Percentiles rank a stretch among this genome's conserved stretches.
These are phyloP conservation scores for Colletotrichum sp. DNA, from an alignment of 2,329 filamentous ascomycete species.

Conservation along the genomic window DNA sequence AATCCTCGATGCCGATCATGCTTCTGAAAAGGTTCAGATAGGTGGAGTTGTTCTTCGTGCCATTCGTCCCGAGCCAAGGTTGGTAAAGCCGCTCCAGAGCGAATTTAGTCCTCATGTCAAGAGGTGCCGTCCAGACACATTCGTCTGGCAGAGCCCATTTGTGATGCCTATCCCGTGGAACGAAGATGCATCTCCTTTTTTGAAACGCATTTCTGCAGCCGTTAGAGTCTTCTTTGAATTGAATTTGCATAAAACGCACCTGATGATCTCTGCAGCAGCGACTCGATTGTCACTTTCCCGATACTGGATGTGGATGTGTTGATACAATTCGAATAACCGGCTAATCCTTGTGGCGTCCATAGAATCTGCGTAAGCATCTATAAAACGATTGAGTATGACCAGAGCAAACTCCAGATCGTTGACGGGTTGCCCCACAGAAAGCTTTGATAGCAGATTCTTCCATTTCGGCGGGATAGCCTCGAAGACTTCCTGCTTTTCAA, in stretches of 20 bases:
- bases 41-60: background rate
- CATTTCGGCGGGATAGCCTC: background rate
- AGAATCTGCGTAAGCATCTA: background rate
- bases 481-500: background rate
- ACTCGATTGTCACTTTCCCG: background rate
- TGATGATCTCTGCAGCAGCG: background rate
- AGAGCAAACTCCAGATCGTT: conserved; percentile 1
- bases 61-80: background rate
- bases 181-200: background rate
- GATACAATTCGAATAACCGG: background rate
- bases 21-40: background rate
- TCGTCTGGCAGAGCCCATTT: background rate
- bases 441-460: background rate
- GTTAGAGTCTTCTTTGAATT: background rate
- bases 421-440: background rate
- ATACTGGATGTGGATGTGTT: background rate
- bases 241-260: background rate
- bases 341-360: background rate
- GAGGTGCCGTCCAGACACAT: background rate
- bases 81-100: conserved; percentile 4
- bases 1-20: background rate
- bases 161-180: background rate
- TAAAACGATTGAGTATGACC: background rate
- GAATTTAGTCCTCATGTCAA: background rate
- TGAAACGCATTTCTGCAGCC: accelerated